Conservation (phyloP, 139 green algal genomes). For the Chlamydomonas sp. region DNA sequence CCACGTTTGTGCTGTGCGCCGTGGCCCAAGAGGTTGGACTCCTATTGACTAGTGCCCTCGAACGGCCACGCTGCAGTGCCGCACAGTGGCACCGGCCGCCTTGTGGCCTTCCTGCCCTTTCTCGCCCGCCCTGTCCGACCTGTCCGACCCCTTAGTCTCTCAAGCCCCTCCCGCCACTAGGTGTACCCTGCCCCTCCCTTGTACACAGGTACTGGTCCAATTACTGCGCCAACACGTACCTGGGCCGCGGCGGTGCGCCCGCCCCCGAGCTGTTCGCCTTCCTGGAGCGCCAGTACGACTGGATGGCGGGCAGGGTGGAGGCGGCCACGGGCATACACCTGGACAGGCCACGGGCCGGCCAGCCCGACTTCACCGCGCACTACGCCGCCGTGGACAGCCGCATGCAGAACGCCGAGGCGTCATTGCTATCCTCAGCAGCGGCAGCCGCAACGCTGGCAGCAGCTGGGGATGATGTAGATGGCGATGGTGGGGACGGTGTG, state of each 20-base stretch:
- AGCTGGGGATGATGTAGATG: not conserved
- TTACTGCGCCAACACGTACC: constrained; percentile 50
- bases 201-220: constrained; percentile 45
- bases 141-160: not conserved
- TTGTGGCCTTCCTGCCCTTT: no score
- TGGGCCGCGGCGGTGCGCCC: constrained; percentile 5
- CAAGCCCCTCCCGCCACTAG: not conserved
- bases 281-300: constrained; percentile 35
- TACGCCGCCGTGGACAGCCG: not conserved
- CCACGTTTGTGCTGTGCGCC: no score
- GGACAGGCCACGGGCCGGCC: not conserved
- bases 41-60: no score
- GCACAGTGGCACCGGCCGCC: no score
- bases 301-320: constrained; percentile 13
- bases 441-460: not conserved
- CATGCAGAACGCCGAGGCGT: not conserved
- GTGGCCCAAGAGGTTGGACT: no score
- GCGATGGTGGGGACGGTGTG: not conserved
- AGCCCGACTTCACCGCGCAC: no score
- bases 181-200: not conserved
- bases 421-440: not conserved
- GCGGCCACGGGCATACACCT: not conserved
- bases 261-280: constrained; percentile 34
- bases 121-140: no score
- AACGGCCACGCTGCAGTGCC: no score